Percentiles rank a stretch among this genome's conserved stretches.
phyloP scores from a whole-genome alignment of 2,329 filamentous ascomycete genomes.

The Waltergamsia citrina region DNA sequence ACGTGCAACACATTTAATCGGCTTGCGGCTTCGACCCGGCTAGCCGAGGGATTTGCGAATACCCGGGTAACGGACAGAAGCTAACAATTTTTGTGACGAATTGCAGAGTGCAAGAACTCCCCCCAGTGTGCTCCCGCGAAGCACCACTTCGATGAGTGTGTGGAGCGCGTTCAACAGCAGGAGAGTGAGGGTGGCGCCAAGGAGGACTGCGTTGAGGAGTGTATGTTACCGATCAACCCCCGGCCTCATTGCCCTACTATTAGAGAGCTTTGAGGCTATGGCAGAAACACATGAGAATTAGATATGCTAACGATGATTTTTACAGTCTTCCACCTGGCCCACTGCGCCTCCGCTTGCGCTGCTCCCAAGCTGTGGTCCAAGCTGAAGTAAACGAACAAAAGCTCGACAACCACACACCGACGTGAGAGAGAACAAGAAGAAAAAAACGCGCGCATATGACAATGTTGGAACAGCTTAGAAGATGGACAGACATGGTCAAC shows the following conservation, averaged over 20 bases:
- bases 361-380: conserved; percentile 90
- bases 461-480: no score
- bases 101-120: conserved; percentile 79
- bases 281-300: no score
- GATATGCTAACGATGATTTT: conserved; percentile 3
- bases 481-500: background rate
- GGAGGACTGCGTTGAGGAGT: conserved; percentile 99
- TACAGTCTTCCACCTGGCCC: conserved; percentile 96
- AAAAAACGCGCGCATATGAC: no score
- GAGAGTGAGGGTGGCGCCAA: conserved; percentile 65
- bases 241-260: background rate
- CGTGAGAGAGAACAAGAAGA: background rate
- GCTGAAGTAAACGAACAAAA: conserved; percentile 63
- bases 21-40: background rate
- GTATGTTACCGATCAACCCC: conserved; percentile 55
- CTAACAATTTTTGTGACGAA: background rate
- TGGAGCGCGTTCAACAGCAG: conserved; percentile 67
- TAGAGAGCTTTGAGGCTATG: background rate
- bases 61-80: background rate
- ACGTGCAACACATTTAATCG: conserved; percentile 25
- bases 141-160: conserved; percentile 98
- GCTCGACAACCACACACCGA: background rate
- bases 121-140: conserved; percentile 78
- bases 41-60: background rate
- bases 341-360: conserved; percentile 88